These are phyloP conservation scores for Tardiomyces depauwii DNA, from an alignment of 1,139 yeast species.

Conservation along the genomic window DNA sequence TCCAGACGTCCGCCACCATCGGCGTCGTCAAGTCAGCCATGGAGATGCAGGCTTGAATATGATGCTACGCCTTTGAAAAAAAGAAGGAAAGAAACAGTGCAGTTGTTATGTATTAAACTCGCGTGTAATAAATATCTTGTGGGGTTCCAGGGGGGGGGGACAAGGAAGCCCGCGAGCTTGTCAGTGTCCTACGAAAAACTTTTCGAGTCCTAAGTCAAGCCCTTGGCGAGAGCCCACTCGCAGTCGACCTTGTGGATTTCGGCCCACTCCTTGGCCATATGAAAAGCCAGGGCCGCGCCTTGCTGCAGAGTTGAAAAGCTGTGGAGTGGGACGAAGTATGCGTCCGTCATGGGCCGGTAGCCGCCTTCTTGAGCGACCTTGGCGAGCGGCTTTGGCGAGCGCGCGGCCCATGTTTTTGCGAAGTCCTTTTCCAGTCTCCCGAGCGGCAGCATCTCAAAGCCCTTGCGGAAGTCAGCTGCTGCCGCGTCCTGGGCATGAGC, in stretches of 20 bases:
- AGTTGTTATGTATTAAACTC: too few relatives aligned
- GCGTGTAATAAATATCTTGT: too few relatives aligned
- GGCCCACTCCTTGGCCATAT: slow-evolving; percentile 27
- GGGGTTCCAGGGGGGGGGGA: too few relatives aligned
- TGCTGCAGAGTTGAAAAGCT: slow-evolving; percentile 29
- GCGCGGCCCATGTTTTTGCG: slow-evolving; percentile 22
- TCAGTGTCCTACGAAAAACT: too few relatives aligned
- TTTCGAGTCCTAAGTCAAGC: background rate
- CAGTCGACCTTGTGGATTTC: slow-evolving; percentile 16
- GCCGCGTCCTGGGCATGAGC: slow-evolving; percentile 16
- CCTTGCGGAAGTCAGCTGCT: slow-evolving; percentile 24
- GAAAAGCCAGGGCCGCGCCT: slow-evolving; percentile 30
- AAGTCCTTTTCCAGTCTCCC: slow-evolving; percentile 17
- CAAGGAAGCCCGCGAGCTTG: too few relatives aligned
- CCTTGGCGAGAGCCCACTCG: slow-evolving; percentile 9
- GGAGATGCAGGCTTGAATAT: slow-evolving; percentile 19
- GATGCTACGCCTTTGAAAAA: too few relatives aligned
- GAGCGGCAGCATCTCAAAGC: slow-evolving; percentile 18
- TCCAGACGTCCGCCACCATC: slow-evolving; percentile 83
- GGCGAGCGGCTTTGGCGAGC: slow-evolving; percentile 11
- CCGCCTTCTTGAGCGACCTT: slow-evolving; percentile 16
- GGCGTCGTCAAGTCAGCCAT: slow-evolving; percentile 67
- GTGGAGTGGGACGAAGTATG: slow-evolving; percentile 28
- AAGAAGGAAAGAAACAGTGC: too few relatives aligned
- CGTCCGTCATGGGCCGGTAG: slow-evolving; percentile 25